Evolutionary conservation across 257 asterid genomes (phyloP), one percentile per base, ranked within the genome.

Genomic region (Leptodermis oblonga): DNA sequence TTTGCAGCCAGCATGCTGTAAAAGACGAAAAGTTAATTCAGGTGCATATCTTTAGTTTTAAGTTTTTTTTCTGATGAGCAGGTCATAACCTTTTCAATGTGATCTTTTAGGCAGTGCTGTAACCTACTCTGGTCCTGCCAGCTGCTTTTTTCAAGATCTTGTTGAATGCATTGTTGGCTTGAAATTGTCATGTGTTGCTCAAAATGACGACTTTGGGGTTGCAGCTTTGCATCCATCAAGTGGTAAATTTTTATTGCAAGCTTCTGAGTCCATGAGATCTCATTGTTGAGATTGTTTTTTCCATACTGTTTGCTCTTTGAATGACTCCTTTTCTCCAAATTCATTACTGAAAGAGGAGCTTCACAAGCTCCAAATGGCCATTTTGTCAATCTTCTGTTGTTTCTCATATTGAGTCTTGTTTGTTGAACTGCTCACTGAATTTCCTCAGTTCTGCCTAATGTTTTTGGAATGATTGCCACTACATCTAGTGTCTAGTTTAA

Each of bases 1-100:
- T 76, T 49, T 80, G 69, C 96, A 92, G 98, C 89, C 89, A 49
- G 77, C 72, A 25, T 86, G 92, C 85, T 88, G 93, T 84, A 86
- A 77, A 74, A 74, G 77, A 69, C 84, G 64, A 77, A 76, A 69
- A 42, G 62, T 37, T 67, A 66, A 65, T 75, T 77, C 96, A 85
- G 98, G 98, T 92, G 36, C 64, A 13, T 13, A n/a, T 42, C 48
- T 18, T 55, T 58, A 56, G 33, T 58, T 58, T 58, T 14, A 26
- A 12, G 63, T 58, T 58, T 58, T n/a, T 18, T 30, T 36, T 28
- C 22, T 26, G 37, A 58, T 26, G 28, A 8, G 13, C n/a, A 58
- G 63, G 63, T 30, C 33, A 58, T 58, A 30, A 58, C 56, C 39
- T 15, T 53, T 66, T 74, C 74, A 25, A 55, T 73, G 62, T 59